phyloP scores from a whole-genome alignment of 495 filamentous ascomycete genomes.

The Penicillium argentinense region DNA sequence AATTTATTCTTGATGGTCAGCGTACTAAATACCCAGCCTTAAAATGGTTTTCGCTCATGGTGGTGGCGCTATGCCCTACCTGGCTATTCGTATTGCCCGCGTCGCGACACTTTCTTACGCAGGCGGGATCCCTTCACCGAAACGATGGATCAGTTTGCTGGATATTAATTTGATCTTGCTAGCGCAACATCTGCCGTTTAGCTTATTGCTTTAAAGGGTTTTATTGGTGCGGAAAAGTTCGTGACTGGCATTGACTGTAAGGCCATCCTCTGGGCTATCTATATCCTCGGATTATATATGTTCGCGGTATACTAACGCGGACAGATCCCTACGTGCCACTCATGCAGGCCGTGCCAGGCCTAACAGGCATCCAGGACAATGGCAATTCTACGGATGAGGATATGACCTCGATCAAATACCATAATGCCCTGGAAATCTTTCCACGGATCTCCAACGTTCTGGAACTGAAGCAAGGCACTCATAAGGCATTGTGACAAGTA shows the following conservation, averaged over 20 bases:
- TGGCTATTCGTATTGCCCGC: conserved; percentile 29
- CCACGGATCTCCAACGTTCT: conserved; percentile 9
- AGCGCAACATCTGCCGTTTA: conserved; percentile 16
- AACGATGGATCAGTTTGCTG: conserved; percentile 14
- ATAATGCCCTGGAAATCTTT: conserved; percentile 22
- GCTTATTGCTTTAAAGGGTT: conserved; percentile 17
- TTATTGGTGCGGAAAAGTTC: conserved; percentile 11
- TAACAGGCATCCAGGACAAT: conserved; percentile 12
- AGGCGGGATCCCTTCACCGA: conserved; percentile 6
- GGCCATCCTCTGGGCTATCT: too few relatives aligned
- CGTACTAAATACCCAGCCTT: conserved; percentile 40
- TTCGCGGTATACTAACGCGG: neutral
- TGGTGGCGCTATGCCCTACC: conserved; percentile 47
- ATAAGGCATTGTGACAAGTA: too few relatives aligned
- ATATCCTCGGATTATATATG: neutral
- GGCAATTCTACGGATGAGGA: conserved; percentile 14
- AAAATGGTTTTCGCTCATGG: conserved; percentile 50
- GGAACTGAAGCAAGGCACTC: conserved; percentile 1
- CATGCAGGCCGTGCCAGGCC: conserved; percentile 6
- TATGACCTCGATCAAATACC: conserved; percentile 12
- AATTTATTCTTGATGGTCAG: conserved; percentile 51
- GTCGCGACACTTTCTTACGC: conserved; percentile 13
- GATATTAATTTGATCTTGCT: conserved; percentile 24
- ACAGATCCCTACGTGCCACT: conserved; percentile 21
- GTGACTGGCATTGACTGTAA: conserved; percentile 23